These are phyloP conservation scores for Dendryphion nanum DNA, from an alignment of 2,329 filamentous ascomycete species.

Conservation along the genomic window DNA sequence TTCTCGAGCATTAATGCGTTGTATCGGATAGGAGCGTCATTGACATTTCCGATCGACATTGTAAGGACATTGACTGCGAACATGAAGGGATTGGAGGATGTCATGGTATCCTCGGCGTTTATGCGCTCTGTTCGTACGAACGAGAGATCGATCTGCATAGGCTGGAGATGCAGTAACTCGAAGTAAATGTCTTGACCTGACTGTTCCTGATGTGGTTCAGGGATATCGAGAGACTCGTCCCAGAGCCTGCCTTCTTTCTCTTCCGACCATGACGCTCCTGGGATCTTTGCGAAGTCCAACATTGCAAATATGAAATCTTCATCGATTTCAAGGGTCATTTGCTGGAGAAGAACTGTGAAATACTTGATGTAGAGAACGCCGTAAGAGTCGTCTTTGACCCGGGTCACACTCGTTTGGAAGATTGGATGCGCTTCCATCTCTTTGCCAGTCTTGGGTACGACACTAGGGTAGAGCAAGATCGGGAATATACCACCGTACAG, in stretches of 20 bases:
- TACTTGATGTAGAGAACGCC: constrained; percentile 99
- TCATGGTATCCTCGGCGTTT: constrained; percentile 92
- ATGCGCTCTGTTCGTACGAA: constrained; percentile 96
- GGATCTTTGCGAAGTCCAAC: constrained; percentile 90
- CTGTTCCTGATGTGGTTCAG: constrained; percentile 82
- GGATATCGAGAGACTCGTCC: constrained; percentile 86
- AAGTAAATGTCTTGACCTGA: constrained; percentile 96
- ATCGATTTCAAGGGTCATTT: constrained; percentile 97
- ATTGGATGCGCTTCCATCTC: constrained; percentile 97
- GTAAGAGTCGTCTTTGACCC: constrained; percentile 97
- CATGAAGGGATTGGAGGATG: constrained; percentile 88
- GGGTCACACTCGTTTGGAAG: constrained; percentile 84
- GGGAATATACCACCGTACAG: constrained; percentile 98
- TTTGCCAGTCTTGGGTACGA: constrained; percentile 93
- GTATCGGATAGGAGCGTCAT: constrained; percentile 90
- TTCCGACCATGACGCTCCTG: constrained; percentile 83
- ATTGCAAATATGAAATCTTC: constrained; percentile 98
- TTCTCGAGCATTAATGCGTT: constrained; percentile 96
- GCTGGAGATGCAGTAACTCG: constrained; percentile 92
- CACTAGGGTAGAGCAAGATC: constrained; percentile 93
- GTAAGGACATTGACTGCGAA: constrained; percentile 98
- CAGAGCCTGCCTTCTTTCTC: constrained; percentile 82
- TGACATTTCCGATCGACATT: constrained; percentile 99
- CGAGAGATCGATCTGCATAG: constrained; percentile 95
- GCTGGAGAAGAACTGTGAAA: constrained; percentile 86